These are phyloP conservation scores for Endogone sp. DNA, from an alignment of 192 early-diverging fungal species.

Conservation along the genomic window DNA sequence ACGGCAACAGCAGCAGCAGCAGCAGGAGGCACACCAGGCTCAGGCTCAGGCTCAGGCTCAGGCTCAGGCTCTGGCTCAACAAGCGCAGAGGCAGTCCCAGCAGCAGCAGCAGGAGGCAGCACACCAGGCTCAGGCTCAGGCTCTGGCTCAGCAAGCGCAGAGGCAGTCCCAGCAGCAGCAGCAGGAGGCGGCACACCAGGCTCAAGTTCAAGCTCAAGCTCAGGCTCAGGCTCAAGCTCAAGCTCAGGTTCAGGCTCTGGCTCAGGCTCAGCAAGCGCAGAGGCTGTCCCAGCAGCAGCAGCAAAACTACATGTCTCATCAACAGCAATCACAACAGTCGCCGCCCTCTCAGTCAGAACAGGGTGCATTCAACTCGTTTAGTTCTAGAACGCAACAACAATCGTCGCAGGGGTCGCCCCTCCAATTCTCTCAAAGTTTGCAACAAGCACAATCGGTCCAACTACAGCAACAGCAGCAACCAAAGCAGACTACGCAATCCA, in stretches of 20 bases:
- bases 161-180: not conserved
- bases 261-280: not conserved
- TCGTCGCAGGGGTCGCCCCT: slow-evolving; percentile 2
- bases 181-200: slow-evolving; percentile 2
- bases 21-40: too few species aligned
- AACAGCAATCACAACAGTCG: not conserved
- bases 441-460: not conserved
- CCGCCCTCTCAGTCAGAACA: slow-evolving; percentile 5
- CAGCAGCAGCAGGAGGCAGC: too few species aligned
- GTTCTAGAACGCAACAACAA: slow-evolving; percentile 27
- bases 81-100: too few species aligned
- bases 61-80: too few species aligned
- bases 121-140: slow-evolving; percentile 5
- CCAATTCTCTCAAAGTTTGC: not conserved
- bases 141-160: not conserved
- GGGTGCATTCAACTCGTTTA: slow-evolving; percentile 17
- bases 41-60: too few species aligned
- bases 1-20: too few species aligned
- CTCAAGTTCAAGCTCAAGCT: too few species aligned
- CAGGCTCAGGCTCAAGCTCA: not conserved
- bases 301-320: not conserved
- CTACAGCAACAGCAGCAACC: too few species aligned
- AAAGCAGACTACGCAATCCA: too few species aligned
- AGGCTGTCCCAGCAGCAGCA: not conserved
- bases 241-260: not conserved